Evolutionary conservation across 805 yeast species (phyloP).

Genomic region (Candida pseudofarinosa): DNA sequence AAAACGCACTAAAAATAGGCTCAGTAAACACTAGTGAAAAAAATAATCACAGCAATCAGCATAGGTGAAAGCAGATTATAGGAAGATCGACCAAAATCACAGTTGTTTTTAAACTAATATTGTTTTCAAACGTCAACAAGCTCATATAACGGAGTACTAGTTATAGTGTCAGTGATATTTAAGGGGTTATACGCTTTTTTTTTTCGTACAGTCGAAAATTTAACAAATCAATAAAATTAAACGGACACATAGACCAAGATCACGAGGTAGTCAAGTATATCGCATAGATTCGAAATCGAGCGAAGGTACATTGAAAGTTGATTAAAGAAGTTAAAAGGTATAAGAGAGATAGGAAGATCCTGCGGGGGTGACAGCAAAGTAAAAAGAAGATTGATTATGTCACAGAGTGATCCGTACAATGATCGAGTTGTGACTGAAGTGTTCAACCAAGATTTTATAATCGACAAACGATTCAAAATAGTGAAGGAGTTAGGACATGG

Average conservation of each 20-base stretch:
- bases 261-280: no score
- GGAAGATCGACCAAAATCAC: no score
- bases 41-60: not conserved
- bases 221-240: not conserved
- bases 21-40: not conserved
- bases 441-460: slow-evolving; percentile 83
- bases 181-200: not conserved
- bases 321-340: no score
- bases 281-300: no score
- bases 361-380: not conserved
- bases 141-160: not conserved
- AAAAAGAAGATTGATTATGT: not conserved
- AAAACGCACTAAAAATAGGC: not conserved
- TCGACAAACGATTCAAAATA: slow-evolving; percentile 82
- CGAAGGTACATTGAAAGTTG: no score
- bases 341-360: no score
- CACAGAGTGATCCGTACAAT: slow-evolving; percentile 10
- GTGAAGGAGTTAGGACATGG: slow-evolving; percentile 96
- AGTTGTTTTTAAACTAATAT: no score
- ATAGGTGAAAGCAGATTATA: not conserved
- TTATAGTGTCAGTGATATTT: not conserved
- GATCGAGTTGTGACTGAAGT: slow-evolving; percentile 39
- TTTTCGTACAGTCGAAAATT: not conserved
- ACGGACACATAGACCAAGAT: not conserved
- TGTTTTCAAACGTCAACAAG: no score